Evolutionary conservation across 768 basidiomycete genomes (phyloP), one percentile per base, ranked within the genome.

Genomic region (Albatrellus ellisii): DNA sequence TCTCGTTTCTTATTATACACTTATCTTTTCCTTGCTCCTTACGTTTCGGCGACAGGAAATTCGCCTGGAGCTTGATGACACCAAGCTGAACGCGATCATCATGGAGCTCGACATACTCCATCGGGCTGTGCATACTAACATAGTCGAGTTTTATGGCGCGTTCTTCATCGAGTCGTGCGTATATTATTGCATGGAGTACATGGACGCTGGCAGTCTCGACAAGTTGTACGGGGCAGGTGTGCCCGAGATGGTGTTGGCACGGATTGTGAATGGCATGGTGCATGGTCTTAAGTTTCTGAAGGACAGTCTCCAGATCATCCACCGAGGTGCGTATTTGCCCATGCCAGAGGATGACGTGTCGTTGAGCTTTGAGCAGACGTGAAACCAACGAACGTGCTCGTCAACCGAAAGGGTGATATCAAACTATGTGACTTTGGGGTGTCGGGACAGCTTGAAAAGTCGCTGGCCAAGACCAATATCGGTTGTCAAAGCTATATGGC

Each of bases 151-250:
- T 53, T 98, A 94, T 57, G 95, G 95, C 33, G 95, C 95, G 4
- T 99, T 99, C 67, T 97, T 95, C 62, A 91, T 95, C 61, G 95
- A 99, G 58, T 88, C 88, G n/a, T 99, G 94, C 59, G 95, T 99
- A 18, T 97, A 99, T 63, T 97, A 95, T 60, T 98, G 92, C 62
- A 98, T 98, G 92, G 95, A 99, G 67, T 88, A 81, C 63, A 99
- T 99, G 95, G 94, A 99, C 58, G 92, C 91, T 9, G 91, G 92
- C n/a, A 85, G 80, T 29, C 71, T 99, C 36, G 95, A 97, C 59
- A 86, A 81, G 49, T 69, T 98, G 21, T 62, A 69, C 48, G 60
- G 56, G 14, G 60, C 52, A 9, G 60, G 62, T 29, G 66, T 81
- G 2, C 66, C 69, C 1, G 95, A 99, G 56, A 68, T 77, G 27